Evolutionary conservation across 1,284 basidiomycete genomes (phyloP).

Genomic region (Cutaneotrichosporon sp.): DNA sequence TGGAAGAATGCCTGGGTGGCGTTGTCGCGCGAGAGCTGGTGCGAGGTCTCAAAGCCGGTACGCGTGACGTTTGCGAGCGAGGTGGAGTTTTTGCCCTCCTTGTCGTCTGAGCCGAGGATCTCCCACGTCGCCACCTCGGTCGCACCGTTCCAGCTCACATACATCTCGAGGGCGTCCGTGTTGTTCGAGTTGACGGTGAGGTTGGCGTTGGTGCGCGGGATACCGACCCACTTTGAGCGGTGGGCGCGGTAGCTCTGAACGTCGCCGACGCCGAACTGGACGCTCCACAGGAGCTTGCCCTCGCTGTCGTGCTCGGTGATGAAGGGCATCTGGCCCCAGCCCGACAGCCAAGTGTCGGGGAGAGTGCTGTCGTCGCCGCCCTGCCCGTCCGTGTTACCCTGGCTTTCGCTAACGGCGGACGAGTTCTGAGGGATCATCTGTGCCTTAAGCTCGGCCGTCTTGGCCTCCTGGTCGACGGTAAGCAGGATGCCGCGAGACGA

Average conservation of each 20-base stretch:
- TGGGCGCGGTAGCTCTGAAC: slow-evolving; percentile 33
- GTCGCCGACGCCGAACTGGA: slow-evolving; percentile 30
- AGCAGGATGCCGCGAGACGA: slow-evolving; percentile 31
- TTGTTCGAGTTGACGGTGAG: slow-evolving; percentile 12
- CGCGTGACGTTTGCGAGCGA: slow-evolving; percentile 14
- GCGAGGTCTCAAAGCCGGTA: slow-evolving; percentile 27
- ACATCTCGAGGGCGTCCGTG: slow-evolving; percentile 10
- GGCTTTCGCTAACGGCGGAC: slow-evolving; percentile 17
- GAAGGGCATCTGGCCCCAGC: slow-evolving; percentile 23
- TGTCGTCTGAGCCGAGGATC: slow-evolving; percentile 15
- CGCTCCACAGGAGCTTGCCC: slow-evolving; percentile 29
- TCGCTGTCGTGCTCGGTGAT: slow-evolving; percentile 24
- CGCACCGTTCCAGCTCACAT: slow-evolving; percentile 40
- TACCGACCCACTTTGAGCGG: slow-evolving; percentile 27
- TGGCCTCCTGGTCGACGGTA: slow-evolving; percentile 22
- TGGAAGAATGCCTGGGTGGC: not conserved
- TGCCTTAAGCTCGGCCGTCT: slow-evolving; percentile 20
- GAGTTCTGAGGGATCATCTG: slow-evolving; percentile 26
- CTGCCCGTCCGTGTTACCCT: slow-evolving; percentile 30
- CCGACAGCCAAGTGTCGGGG: slow-evolving; percentile 15
- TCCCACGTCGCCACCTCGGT: slow-evolving; percentile 32
- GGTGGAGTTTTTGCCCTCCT: not conserved
- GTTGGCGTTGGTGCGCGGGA: slow-evolving; percentile 24
- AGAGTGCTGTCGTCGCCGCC: slow-evolving; percentile 15
- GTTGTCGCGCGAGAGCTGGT: too few species aligned